phyloP scores from a whole-genome alignment of 176 grass and related monocot genomes.

The Urochloa ruziziensis region DNA sequence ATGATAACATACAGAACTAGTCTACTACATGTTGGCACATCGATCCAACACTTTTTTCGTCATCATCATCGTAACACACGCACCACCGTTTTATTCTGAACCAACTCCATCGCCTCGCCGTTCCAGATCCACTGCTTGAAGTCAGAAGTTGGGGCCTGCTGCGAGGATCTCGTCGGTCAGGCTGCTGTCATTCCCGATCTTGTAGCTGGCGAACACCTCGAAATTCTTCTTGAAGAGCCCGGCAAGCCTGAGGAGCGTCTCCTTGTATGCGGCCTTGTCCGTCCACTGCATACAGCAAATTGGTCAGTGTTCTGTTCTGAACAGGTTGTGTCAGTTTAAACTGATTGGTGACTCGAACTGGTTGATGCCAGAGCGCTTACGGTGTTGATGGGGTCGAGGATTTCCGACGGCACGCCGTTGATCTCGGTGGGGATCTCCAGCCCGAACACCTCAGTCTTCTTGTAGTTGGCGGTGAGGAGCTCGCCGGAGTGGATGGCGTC shows the following conservation, averaged over 20 bases:
- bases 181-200: slow-evolving; percentile 65
- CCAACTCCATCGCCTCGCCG: neutral
- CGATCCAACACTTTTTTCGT: slow-evolving; percentile 20
- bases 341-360: neutral
- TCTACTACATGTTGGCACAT: slow-evolving; percentile 12
- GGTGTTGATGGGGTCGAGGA: slow-evolving; percentile 93
- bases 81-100: slow-evolving; percentile 47
- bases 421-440: slow-evolving; percentile 87
- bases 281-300: slow-evolving; percentile 49
- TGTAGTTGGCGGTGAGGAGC: slow-evolving; percentile 77
- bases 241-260: slow-evolving; percentile 83
- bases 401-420: slow-evolving; percentile 80
- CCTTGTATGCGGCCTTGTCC: slow-evolving; percentile 74
- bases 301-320: neutral
- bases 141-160: slow-evolving; percentile 88
- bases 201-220: slow-evolving; percentile 90
- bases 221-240: slow-evolving; percentile 97
- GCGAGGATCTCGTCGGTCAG: slow-evolving; percentile 94
- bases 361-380: slow-evolving; percentile 39
- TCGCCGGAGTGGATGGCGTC: slow-evolving; percentile 95
- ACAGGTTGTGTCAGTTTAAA: neutral
- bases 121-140: slow-evolving; percentile 10
- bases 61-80: slow-evolving; percentile 13
- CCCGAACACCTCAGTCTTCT: slow-evolving; percentile 88
- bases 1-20: slow-evolving; percentile 19